phyloP scores from a whole-genome alignment of 2,329 filamentous ascomycete genomes.

The Penicillium sp. region DNA sequence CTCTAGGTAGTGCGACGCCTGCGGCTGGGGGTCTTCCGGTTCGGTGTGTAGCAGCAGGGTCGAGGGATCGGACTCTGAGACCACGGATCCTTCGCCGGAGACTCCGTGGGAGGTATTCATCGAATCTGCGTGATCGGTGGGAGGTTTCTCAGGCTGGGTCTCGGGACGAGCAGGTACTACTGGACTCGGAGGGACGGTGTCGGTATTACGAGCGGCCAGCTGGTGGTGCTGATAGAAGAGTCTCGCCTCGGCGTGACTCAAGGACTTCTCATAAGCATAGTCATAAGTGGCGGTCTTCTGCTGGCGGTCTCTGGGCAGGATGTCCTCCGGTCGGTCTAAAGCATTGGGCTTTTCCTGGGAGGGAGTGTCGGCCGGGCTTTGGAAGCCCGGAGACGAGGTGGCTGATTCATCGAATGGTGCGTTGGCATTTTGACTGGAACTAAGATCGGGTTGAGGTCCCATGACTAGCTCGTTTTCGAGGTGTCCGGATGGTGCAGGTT shows the following conservation, averaged over 20 bases:
- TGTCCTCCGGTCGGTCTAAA: slow-evolving; percentile 17
- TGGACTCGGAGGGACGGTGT: slow-evolving; percentile 41
- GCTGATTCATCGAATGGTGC: slow-evolving; percentile 9
- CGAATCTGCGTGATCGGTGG: slow-evolving; percentile 1
- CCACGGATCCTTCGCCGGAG: slow-evolving; percentile 11
- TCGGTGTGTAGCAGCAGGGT: slow-evolving; percentile 9
- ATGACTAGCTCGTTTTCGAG: slow-evolving; percentile 15
- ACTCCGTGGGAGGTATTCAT: background rate
- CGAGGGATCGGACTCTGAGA: slow-evolving; percentile 10
- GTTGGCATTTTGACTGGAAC: slow-evolving; percentile 25
- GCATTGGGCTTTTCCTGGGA: slow-evolving; percentile 11
- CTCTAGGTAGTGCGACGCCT: slow-evolving; percentile 1
- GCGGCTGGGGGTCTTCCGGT: slow-evolving; percentile 7
- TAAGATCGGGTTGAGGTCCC: slow-evolving; percentile 19
- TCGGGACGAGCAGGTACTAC: slow-evolving; percentile 19
- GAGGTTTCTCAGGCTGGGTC: slow-evolving; percentile 6
- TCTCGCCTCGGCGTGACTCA: slow-evolving; percentile 93
- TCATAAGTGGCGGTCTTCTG: slow-evolving; percentile 86
- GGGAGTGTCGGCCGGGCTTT: slow-evolving; percentile 10
- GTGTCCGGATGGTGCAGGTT: background rate
- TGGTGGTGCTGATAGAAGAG: slow-evolving; percentile 93
- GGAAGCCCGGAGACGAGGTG: slow-evolving; percentile 7
- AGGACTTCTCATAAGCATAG: slow-evolving; percentile 87
- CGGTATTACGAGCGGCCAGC: slow-evolving; percentile 53
- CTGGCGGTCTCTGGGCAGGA: slow-evolving; percentile 48